Conservation (phyloP, 192 early-diverging fungal species). For the Umbelopsis vinacea region DNA sequence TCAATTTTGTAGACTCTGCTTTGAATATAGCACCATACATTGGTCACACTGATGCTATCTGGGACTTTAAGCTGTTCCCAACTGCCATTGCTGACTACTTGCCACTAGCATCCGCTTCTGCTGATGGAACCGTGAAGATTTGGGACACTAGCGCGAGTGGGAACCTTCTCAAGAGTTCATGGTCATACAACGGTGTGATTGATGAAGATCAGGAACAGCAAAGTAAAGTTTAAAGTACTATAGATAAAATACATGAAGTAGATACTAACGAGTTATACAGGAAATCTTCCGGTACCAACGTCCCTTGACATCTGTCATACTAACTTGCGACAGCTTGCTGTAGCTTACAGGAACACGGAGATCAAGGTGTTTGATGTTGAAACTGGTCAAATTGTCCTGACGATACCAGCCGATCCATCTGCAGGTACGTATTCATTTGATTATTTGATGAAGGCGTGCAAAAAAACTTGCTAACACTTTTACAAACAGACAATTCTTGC, state of each 20-base stretch:
- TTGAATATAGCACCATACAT: conserved; percentile 65
- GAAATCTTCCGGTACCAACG: conserved; percentile 55
- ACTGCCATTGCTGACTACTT: conserved; percentile 46
- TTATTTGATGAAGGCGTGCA: not conserved
- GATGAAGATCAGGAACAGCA: conserved; percentile 4
- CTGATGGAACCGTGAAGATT: conserved; percentile 81
- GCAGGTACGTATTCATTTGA: not conserved
- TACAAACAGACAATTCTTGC: conserved; percentile 56
- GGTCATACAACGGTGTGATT: conserved; percentile 45
- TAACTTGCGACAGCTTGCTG: conserved; percentile 61
- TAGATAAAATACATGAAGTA: no score
- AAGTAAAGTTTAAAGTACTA: not conserved
- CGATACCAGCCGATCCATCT: conserved; percentile 30
- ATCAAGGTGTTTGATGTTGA: conserved; percentile 81
- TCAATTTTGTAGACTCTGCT: conserved; percentile 44
- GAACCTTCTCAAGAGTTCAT: conserved; percentile 54
- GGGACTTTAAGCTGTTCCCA: conserved; percentile 78
- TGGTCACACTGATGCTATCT: conserved; percentile 85
- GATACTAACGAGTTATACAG: not conserved
- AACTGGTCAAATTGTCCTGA: conserved; percentile 62
- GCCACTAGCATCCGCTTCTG: conserved; percentile 74
- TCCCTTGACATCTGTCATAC: conserved; percentile 69
- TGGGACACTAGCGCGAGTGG: conserved; percentile 66
- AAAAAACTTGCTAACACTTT: not conserved
- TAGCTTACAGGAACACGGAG: conserved; percentile 65